Base-by-base conservation (phyloP, 139 green algal species). In the Trebouxia sp. region DNA sequence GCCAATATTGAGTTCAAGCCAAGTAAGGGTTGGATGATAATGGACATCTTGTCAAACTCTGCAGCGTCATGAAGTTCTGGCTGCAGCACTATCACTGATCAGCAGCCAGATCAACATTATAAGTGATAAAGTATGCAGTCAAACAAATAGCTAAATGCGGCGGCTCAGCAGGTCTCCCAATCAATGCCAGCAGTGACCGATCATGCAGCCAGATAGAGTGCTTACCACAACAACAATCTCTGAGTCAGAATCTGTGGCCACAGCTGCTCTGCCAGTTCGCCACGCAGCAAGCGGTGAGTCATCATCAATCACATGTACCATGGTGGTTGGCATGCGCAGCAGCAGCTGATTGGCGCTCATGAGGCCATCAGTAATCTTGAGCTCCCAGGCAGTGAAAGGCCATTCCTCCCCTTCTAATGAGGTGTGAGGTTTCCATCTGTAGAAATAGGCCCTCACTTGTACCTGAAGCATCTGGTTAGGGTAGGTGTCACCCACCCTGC, bases 391-490 rank as follows among this genome's bases (percentile, higher is more conserved):
- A 4, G 39, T 48, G 66, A 48, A 76, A n/a, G 66, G 66, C 39
- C 39, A 53, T 38, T 53, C 39, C 39, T 76, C 66, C 7, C 66
- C 66, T 35, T 76, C 66, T 9, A 53, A 26, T 0, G 66, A 38
- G 10, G 37, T 53, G 24, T 53, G 39, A 0, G 66, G 38, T 37
- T 76, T 76, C 66, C 66, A 76, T 12, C 66, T 28, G 66, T 95
- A 96, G 15, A 97, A 79, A 79, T 89, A 91, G 24, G 88, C 89
- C 1, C 79, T 38, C 35, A 93, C 85, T 3, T 67, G 81, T 6
- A 93, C 87, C 48, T 94, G 84, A 45, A 92, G 51, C 82, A 92
- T 91, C 77, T 97, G 93, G 51, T 89, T 91, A 20, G 39, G 90
- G 79, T 92, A 93, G 0, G 90, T 92, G 84, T 96, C 91, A 12